A percentile compares a stretch with the other conserved stretches of the same genome.
Evolutionary conservation across 2,329 filamentous ascomycete species (phyloP).

Genomic region (Escovopsis sp.): DNA sequence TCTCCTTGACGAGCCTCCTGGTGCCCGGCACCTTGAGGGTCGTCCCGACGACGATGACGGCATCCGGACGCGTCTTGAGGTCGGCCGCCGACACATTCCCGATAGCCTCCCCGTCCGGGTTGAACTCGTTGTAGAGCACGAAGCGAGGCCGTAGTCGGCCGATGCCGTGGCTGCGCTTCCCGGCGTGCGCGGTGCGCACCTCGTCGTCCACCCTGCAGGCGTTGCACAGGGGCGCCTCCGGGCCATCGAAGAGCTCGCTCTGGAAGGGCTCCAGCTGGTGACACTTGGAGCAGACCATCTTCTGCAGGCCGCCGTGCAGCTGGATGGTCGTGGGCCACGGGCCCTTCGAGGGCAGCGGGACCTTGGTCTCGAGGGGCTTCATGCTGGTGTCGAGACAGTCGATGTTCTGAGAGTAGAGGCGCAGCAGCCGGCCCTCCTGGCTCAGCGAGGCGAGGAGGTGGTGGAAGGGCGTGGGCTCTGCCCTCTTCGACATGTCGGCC

Average conservation of each 20-base stretch:
- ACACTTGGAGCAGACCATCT: constrained; percentile 97
- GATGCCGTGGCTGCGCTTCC: constrained; percentile 86
- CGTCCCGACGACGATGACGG: constrained; percentile 87
- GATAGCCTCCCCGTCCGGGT: constrained; percentile 92
- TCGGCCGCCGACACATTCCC: constrained; percentile 81
- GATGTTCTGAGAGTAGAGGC: constrained; percentile 93
- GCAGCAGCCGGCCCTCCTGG: constrained; percentile 70
- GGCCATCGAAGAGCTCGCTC: constrained; percentile 65
- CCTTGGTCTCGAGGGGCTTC: constrained; percentile 60
- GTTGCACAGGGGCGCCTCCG: constrained; percentile 65
- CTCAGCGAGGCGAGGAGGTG: constrained; percentile 84
- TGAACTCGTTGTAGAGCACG: constrained; percentile 94
- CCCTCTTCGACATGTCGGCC: constrained; percentile 60
- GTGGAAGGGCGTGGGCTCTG: constrained; percentile 78
- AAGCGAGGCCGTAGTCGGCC: constrained; percentile 82
- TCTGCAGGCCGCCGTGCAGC: constrained; percentile 81
- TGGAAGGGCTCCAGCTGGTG: constrained; percentile 63
- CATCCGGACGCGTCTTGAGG: constrained; percentile 72
- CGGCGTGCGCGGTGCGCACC: constrained; percentile 58
- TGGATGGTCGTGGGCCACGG: constrained; percentile 92
- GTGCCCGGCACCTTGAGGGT: constrained; percentile 92
- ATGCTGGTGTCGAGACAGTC: constrained; percentile 86
- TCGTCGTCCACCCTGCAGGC: constrained; percentile 62
- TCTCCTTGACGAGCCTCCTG: constrained; percentile 73
- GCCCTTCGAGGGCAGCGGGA: constrained; percentile 68